phyloP scores from a whole-genome alignment of 1,139 yeast species.

The Yamadazyma buinensis region DNA sequence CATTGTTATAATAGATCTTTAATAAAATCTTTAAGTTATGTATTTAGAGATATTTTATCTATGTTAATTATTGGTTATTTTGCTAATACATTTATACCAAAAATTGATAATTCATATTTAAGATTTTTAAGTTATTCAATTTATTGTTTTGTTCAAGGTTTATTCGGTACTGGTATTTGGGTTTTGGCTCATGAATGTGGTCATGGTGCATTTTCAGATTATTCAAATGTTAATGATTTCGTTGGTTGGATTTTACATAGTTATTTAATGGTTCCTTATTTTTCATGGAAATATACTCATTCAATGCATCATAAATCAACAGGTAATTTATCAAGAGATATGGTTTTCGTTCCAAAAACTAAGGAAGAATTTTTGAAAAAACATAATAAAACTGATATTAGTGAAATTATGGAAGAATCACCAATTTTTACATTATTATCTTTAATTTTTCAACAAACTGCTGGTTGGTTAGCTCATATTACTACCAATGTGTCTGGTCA shows the following conservation, averaged over 20 bases:
- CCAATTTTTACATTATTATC: slow-evolving; percentile 46
- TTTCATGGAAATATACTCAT: slow-evolving; percentile 60
- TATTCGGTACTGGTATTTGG: slow-evolving; percentile 56
- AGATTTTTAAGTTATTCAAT: slow-evolving; percentile 59
- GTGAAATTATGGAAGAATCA: slow-evolving; percentile 52
- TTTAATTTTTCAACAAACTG: slow-evolving; percentile 49
- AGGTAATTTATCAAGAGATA: slow-evolving; percentile 57
- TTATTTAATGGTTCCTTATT: slow-evolving; percentile 55
- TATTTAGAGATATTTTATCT: slow-evolving; percentile 50
- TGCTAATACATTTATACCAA: slow-evolving; percentile 50
- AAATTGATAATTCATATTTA: slow-evolving; percentile 36
- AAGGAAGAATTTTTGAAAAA: slow-evolving; percentile 39
- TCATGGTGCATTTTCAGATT: slow-evolving; percentile 59
- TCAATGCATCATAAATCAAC: slow-evolving; percentile 65
- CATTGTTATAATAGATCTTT: slow-evolving; percentile 59
- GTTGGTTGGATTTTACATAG: slow-evolving; percentile 62
- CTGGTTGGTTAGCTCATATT: slow-evolving; percentile 51
- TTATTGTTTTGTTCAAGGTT: slow-evolving; percentile 42
- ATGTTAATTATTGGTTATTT: slow-evolving; percentile 41
- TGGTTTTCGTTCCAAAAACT: slow-evolving; percentile 57
- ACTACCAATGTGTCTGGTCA: slow-evolving; percentile 51
- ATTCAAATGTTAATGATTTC: slow-evolving; percentile 50
- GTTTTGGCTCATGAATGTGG: slow-evolving; percentile 67
- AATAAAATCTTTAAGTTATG: slow-evolving; percentile 49
- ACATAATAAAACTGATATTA: slow-evolving; percentile 26